Evolutionary conservation across 257 asterid species (phyloP), one percentile per base, ranked within the genome.

Genomic region (Rauvolfia tetraphylla): DNA sequence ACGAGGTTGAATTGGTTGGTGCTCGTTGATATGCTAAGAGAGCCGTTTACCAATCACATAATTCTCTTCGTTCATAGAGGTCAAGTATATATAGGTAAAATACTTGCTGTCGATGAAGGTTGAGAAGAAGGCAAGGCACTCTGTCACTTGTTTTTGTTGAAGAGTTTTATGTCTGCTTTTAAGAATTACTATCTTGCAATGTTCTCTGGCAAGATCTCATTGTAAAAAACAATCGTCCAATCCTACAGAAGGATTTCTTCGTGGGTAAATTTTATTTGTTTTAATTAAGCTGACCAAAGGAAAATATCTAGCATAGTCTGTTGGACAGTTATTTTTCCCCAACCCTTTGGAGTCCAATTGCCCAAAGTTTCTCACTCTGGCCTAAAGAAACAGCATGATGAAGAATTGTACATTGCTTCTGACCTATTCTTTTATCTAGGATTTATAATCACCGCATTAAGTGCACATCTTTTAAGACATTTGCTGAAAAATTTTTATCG

Each of bases 1-100:
- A 84, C 65, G 97, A 94, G 49, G 71, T 94, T 51, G 94, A 92
- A 79, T 86, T 94, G 88, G 84, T 79, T 65, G 76, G 83, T 18
- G 88, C 85, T 49, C 91, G 81, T 38, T 68, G 62, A 79, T 86
- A 79, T 72, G 49, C 44, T 33, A 23, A 23, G 13, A 0, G 51
- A 11, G 8, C 7, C 31, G 51, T 22, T 38, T 62, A 14, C 33
- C 42, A 14, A 36, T 59, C 9, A 29, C 0, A 9, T 44, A 12
- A 10, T 44, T 44, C 49, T 44, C 49, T 44, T 44, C 14, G 14
- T 44, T 14, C 57, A n/a, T 65, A 61, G 68, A 42, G 63, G 33
- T 44, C 15, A 59, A 25, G 31, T 59, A 31, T 31, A 59, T 8
- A 23, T 31, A 7, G 34, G 67, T 20, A 49, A 49, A 49, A 20